Percentiles rank a stretch among this genome's conserved stretches.
Conservation (phyloP, 345 rosid species). For the Hibiscus tridactylites region DNA sequence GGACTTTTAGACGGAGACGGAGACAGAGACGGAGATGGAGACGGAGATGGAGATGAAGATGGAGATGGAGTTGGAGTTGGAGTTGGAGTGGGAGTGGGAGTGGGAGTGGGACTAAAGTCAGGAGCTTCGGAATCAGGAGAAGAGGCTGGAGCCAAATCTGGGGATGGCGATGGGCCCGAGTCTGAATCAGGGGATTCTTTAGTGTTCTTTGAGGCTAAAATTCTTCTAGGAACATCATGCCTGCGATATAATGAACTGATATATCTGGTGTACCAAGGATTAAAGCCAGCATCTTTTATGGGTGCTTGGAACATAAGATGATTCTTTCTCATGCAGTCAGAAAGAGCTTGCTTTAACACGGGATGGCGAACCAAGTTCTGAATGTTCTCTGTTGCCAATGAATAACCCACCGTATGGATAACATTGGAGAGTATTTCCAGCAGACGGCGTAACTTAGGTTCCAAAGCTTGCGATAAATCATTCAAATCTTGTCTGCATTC, state of each 20-base stretch:
- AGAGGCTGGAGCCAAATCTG: conserved; percentile 4
- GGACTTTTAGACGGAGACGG: neutral
- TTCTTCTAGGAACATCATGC: conserved; percentile 32
- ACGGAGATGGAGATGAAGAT: neutral
- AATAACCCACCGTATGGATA: conserved; percentile 16
- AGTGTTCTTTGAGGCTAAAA: conserved; percentile 26
- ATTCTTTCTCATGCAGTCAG: conserved; percentile 47
- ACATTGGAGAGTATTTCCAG: conserved; percentile 21
- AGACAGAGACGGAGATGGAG: neutral
- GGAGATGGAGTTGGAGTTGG: conserved; percentile 11
- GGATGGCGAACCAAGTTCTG: conserved; percentile 41
- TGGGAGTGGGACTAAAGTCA: conserved; percentile 19
- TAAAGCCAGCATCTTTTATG: conserved; percentile 29
- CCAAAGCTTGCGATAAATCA: conserved; percentile 38
- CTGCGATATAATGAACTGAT: conserved; percentile 20
- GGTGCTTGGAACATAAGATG: conserved; percentile 21
- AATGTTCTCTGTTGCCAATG: conserved; percentile 24
- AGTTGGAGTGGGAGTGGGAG: neutral
- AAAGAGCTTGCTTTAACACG: conserved; percentile 36
- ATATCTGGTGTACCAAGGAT: conserved; percentile 24
- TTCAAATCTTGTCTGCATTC: conserved; percentile 54
- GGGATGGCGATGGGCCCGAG: conserved; percentile 13
- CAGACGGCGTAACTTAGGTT: conserved; percentile 34
- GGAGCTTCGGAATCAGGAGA: conserved; percentile 20
- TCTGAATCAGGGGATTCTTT: conserved; percentile 25